Percentiles rank a stretch among this genome's conserved stretches.
Evolutionary conservation across 306 rosid species (phyloP).

Genomic region (Cucurbita pepo): DNA sequence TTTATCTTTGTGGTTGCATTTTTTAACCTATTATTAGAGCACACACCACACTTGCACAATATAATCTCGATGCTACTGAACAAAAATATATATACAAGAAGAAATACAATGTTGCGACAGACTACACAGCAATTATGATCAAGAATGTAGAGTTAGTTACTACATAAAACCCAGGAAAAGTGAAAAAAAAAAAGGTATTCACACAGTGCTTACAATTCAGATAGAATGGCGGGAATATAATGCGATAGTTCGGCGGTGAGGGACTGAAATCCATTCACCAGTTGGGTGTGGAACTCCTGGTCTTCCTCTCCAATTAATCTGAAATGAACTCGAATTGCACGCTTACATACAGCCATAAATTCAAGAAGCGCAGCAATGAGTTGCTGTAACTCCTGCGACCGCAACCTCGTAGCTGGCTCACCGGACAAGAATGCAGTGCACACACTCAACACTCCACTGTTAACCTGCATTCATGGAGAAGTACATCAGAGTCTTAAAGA

Average conservation of each 20-base stretch:
- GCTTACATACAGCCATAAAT: constrained; percentile 98
- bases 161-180: constrained; percentile 1
- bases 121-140: background rate
- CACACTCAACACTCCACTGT: constrained; percentile 90
- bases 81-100: background rate
- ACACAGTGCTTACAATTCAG: constrained; percentile 43
- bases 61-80: background rate
- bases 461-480: constrained; percentile 42
- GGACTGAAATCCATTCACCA: constrained; percentile 92
- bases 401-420: constrained; percentile 88
- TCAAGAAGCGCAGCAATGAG: constrained; percentile 96
- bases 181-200: background rate
- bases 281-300: constrained; percentile 96
- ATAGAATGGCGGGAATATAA: constrained; percentile 92
- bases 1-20: background rate
- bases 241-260: constrained; percentile 90
- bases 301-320: constrained; percentile 94
- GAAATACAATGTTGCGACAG: background rate
- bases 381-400: constrained; percentile 94
- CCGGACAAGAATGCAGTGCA: constrained; percentile 98
- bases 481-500: background rate
- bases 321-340: constrained; percentile 88
- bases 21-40: background rate
- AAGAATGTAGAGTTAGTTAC: background rate
- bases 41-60: background rate